Percentiles rank a stretch among this genome's conserved stretches.
phyloP scores from a whole-genome alignment of 768 basidiomycete species.

The Tylopilus intermedius region DNA sequence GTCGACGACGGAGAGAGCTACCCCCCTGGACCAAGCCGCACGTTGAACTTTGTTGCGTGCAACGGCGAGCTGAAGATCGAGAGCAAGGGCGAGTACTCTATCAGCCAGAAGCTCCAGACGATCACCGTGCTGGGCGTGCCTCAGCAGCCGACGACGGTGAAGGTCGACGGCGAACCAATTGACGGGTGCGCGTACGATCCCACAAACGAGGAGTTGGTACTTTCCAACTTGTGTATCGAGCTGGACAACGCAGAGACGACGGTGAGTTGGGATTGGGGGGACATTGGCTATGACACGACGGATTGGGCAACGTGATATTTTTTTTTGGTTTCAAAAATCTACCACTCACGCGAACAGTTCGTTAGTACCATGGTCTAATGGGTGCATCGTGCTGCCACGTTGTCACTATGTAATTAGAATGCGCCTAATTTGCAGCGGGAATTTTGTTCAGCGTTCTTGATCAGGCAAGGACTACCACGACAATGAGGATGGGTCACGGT shows the following conservation, averaged over 20 bases:
- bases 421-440: too few relatives aligned
- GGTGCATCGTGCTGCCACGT: too few relatives aligned
- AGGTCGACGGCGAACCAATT: constrained; percentile 33
- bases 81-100: constrained; percentile 25
- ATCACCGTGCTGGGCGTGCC: constrained; percentile 62
- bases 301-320: too few relatives aligned
- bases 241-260: constrained; percentile 36
- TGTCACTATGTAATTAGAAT: too few relatives aligned
- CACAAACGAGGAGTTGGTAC: constrained; percentile 38
- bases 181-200: constrained; percentile 38
- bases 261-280: constrained; percentile 33
- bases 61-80: constrained; percentile 35
- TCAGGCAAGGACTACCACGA: too few relatives aligned
- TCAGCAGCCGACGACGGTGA: constrained; percentile 37
- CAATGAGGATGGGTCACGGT: too few relatives aligned
- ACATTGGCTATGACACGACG: background rate
- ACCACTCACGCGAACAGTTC: too few relatives aligned
- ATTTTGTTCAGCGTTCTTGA: too few relatives aligned
- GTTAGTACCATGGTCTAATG: too few relatives aligned
- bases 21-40: constrained; percentile 49
- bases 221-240: constrained; percentile 35
- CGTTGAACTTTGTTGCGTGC: constrained; percentile 40
- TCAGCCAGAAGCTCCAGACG: constrained; percentile 44
- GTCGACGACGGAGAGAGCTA: constrained; percentile 66
- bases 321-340: too few relatives aligned